Conservation (phyloP, 805 yeast species). For the Myxozyma sirexii region DNA sequence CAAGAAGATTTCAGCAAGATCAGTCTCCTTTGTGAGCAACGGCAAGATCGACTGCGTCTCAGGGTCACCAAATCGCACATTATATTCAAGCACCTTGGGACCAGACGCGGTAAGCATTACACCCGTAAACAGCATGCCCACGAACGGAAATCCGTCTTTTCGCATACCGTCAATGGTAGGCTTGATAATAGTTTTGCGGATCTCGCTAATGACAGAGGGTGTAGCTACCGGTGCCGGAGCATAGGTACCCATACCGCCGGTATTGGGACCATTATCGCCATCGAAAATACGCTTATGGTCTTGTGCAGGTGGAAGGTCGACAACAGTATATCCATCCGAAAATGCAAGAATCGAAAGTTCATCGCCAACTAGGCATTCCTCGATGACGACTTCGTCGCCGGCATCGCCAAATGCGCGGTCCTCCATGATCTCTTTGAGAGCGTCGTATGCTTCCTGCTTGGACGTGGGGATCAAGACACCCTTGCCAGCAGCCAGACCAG, state of each 20-base stretch:
- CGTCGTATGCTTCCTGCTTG: slow-evolving; percentile 81
- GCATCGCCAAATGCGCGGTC: slow-evolving; percentile 88
- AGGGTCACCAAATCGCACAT: slow-evolving; percentile 98
- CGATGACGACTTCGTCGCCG: slow-evolving; percentile 93
- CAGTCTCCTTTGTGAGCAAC: slow-evolving; percentile 78
- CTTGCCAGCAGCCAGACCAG: slow-evolving; percentile 98
- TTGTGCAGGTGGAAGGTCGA: slow-evolving; percentile 94
- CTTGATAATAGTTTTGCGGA: slow-evolving; percentile 73
- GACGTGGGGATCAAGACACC: slow-evolving; percentile 92
- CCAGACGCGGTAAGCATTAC: slow-evolving; percentile 85
- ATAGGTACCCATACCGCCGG: slow-evolving; percentile 99
- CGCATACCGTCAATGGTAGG: slow-evolving; percentile 98
- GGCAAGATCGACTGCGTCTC: slow-evolving; percentile 98
- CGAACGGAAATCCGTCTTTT: slow-evolving; percentile 90
- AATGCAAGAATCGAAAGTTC: slow-evolving; percentile 91
- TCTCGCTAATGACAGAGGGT: slow-evolving; percentile 65
- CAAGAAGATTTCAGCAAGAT: slow-evolving; percentile 85
- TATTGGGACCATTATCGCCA: slow-evolving; percentile 90
- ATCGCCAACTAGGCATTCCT: slow-evolving; percentile 95
- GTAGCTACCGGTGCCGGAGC: slow-evolving; percentile 98
- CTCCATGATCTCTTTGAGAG: slow-evolving; percentile 86
- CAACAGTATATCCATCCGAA: slow-evolving; percentile 89
- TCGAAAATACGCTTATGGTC: slow-evolving; percentile 96
- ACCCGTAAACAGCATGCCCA: slow-evolving; percentile 94
- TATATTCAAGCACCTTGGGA: slow-evolving; percentile 94